A percentile compares a stretch with the other conserved stretches of the same genome.
These are phyloP conservation scores for Talaromyces ruber DNA, from an alignment of 495 filamentous ascomycete species.

Conservation along the genomic window DNA sequence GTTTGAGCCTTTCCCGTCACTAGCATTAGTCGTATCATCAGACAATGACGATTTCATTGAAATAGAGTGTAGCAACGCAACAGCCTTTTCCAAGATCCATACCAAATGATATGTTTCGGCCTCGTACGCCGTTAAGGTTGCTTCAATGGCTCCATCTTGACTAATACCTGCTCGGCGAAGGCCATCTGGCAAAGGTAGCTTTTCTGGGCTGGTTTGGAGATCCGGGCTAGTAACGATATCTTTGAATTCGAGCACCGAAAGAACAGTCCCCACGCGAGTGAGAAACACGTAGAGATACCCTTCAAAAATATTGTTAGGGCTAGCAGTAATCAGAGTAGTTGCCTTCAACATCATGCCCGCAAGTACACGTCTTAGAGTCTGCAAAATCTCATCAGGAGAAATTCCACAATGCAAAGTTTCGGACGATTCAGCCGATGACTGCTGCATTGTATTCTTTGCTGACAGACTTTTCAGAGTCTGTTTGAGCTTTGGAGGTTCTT, in stretches of 20 bases:
- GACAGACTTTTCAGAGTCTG: background rate
- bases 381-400: constrained; percentile 13
- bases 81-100: constrained; percentile 24
- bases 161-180: constrained; percentile 14
- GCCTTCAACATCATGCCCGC: constrained; percentile 21
- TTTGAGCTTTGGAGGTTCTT: background rate
- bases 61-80: constrained; percentile 17
- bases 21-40: background rate
- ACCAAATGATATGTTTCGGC: constrained; percentile 28
- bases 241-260: constrained; percentile 30
- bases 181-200: constrained; percentile 22
- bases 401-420: background rate
- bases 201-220: constrained; percentile 10
- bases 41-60: background rate
- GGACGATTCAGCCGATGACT: background rate
- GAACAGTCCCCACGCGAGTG: constrained; percentile 24
- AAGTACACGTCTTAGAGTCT: constrained; percentile 15
- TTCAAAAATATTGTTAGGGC: constrained; percentile 24
- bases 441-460: background rate
- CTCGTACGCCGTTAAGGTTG: constrained; percentile 13
- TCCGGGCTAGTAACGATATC: constrained; percentile 18
- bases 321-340: constrained; percentile 14
- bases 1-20: background rate
- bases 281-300: constrained; percentile 29
- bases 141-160: background rate